phyloP scores from a whole-genome alignment of 2,329 filamentous ascomycete genomes.

The Aspergillus fumigatus region DNA sequence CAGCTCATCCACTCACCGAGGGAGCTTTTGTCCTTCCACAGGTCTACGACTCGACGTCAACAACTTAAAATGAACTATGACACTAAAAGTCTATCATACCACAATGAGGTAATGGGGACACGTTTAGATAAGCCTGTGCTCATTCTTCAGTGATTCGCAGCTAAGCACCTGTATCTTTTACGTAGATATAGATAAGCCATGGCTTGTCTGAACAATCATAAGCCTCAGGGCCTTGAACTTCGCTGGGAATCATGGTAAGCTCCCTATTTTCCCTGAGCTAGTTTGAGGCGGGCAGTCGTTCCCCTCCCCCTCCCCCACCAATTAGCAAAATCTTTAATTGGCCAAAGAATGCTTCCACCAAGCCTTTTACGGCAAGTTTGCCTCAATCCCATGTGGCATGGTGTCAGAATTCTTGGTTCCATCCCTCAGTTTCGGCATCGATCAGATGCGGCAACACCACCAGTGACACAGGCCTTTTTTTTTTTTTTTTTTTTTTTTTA shows the following conservation, averaged over 20 bases:
- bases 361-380: neutral
- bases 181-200: no score
- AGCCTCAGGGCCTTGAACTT: neutral
- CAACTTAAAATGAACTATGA: neutral
- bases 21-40: neutral
- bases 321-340: neutral
- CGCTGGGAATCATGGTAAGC: neutral
- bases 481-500: neutral
- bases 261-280: neutral
- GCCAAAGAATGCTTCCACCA: neutral
- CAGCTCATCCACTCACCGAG: neutral
- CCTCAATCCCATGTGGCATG: neutral
- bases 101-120: neutral
- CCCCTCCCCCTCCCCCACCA: neutral
- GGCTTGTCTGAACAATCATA: neutral
- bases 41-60: neutral
- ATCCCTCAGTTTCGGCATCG: neutral
- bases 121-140: neutral
- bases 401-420: neutral
- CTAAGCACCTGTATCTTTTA: neutral
- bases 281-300: neutral
- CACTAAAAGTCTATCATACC: neutral
- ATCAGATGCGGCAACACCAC: conserved; percentile 8
- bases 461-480: neutral
- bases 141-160: neutral